Base-by-base conservation (phyloP, 2,329 filamentous ascomycete genomes). In the Zalaria sp. region DNA sequence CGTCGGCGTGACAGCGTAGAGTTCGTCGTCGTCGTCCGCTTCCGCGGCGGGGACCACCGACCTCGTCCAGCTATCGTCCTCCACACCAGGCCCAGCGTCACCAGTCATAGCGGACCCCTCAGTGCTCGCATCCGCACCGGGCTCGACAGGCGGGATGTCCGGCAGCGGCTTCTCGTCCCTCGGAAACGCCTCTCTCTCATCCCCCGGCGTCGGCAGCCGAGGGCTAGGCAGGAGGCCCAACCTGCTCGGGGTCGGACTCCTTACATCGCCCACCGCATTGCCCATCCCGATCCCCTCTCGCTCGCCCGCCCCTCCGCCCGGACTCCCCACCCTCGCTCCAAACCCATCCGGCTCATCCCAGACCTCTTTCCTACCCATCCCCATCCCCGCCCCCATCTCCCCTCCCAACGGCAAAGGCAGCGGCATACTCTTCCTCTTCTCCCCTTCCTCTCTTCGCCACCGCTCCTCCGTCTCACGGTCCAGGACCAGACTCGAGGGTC, bases 151-250 rank as follows among this genome's bases (percentile, higher is more conserved):
- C 18, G 18, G 18, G 18, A 18, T 18, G 18, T 18, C 18, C 18
- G 18, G 18, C 18, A 18, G 18, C 18, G 18, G 29, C n/a, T 32
- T 32, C 29, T 32, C 29, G 29, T 7, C 7, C 26, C 27, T 25
- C 8, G 27, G 37, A 27, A 43, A 43, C 5, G 36, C 39, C 32
- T 43, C 42, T 2, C 18, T 2, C 18, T 18, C 18, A 18, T 2
- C 18, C 18, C 18, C 18, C 18, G 18, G 18, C 18, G 18, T 18
- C 18, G 18, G 18, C 9, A 39, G 26, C 3, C 37, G 42, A n/a
- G 46, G 46, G 37, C 46, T 48, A 5, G 46, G 46, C 9, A 48
- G 35, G 5, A 48, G 27, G 28, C 46, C 46, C 9, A 48, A 34
- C 34, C 29, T 32, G 29, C 29, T 32, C n/a, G 29, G n/a, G 2